Evolutionary conservation across 495 filamentous ascomycete species (phyloP), one percentile per base, ranked within the genome.

Genomic region (Saxophila tyrrhenica): DNA sequence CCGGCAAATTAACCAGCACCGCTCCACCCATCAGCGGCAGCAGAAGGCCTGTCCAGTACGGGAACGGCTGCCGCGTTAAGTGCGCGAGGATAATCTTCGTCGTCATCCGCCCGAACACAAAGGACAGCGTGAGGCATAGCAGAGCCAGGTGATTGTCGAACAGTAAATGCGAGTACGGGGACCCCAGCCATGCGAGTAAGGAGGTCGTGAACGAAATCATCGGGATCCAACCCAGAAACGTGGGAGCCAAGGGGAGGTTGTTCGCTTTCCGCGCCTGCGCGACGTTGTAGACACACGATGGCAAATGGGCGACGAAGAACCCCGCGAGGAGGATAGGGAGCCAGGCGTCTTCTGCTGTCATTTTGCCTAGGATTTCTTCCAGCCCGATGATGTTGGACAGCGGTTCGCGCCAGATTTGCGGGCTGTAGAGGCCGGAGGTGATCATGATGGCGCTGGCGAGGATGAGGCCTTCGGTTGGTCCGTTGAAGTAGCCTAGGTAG

Each of bases 81-180:
- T 99, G 92, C 11, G 94, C 91, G 16, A 99, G 80, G 65, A 99
- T 97, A 69, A 97, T 97, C 74, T 96, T 97, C 48, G 92, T 99
- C 1, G 94, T 97, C 89, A 99, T 94, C 53, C 92, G 87, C n/a
- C 92, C 92, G 66, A 97, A 97, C 54, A 97, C 92, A 58, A 97
- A 89, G 22, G 85, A 86, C 77, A 97, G 87, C 49, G 86, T 90
- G 45, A 92, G 73, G 73, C 92, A 96, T 69, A 95, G 95, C 11
- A 97, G 78, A 7, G 94, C 82, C 1, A 99, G 77, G 59, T 86
- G 83, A 70, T 96, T 95, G 38, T 92, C 80, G 13, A 68, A 66
- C 62, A 94, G 72, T 17, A 97, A 66, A 1, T 78, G 82, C 23
- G 88, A 92, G 70, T 95, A 77, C 0, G 90, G 89, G 8, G 84